Base-by-base conservation (phyloP, 768 basidiomycete species). In the Auricularia cornea region DNA sequence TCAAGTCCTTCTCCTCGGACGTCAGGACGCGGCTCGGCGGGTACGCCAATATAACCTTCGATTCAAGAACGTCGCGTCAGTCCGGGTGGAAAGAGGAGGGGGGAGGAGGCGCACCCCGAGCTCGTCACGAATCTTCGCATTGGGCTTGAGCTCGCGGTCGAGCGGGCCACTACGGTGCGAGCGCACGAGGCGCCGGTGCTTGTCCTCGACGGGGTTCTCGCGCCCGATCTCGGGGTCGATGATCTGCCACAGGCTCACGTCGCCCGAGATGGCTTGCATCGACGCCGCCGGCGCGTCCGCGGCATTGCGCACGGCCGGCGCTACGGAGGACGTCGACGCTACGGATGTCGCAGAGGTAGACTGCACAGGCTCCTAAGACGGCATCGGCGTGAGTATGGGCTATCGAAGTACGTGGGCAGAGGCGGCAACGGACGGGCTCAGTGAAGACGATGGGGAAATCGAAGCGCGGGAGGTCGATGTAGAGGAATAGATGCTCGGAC, bases 181-280 rank as follows among this genome's bases (percentile, higher is more conserved):
- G 57, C 97, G 88, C 65, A 98, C 91, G 3, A 98, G 81, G 2
- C 94, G 84, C 33, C 97, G 84, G 70, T 98, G 94, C 71, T 99
- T 99, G 71, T 95, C 93, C 70, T 99, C 97, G 0, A 98, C 94
- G 0, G 95, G 95, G 70, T 99, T 99, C 68, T 98, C 95, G 30
- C 92, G 84, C 6, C 82, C 83, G 59, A 92, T 83, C 65, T 99
- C 97, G 3, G 96, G 94, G 69, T 99, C 97, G 41, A 91, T 80
- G 26, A 97, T 82, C 28, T 86, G 83, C 93, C 96, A 98, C 2
- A 98, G 76, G 66, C 86, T 83, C 20, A 84, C 75, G 66, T 96
- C 93, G 2, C 81, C 74, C 0, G 84, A 82, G 26, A 82, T 75
- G 1, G 79, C 73, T 0, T 80, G 75, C 60, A 82, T 79, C 11